Conservation (phyloP, 1,139 yeast species). For the Candida sanyaensis region DNA sequence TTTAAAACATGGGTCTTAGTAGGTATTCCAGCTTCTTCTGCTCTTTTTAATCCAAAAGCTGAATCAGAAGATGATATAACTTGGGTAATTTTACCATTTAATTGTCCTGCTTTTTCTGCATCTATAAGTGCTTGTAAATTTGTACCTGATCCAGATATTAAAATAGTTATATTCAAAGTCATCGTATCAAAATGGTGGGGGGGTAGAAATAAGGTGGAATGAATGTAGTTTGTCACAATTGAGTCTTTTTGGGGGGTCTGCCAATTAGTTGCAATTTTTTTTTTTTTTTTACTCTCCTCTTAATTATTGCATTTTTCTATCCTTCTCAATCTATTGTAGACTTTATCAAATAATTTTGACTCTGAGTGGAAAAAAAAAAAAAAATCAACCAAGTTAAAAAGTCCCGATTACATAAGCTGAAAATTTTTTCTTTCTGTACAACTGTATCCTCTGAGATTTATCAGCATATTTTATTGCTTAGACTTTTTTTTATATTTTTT, state of each 20-base stretch:
- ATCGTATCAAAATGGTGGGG: slow-evolving; percentile 4
- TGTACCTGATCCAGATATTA: slow-evolving; percentile 94
- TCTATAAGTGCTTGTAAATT: slow-evolving; percentile 92
- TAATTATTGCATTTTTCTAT: neutral
- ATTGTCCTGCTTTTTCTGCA: slow-evolving; percentile 49
- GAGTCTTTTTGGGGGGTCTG: neutral
- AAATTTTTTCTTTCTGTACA: neutral
- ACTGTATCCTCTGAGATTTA: neutral
- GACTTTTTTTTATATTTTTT: neutral
- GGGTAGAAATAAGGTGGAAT: neutral
- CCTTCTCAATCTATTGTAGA: neutral
- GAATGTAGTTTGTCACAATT: neutral
- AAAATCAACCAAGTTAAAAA: too few species aligned
- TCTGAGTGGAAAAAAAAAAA: neutral
- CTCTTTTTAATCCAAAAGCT: slow-evolving; percentile 86
- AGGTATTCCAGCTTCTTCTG: slow-evolving; percentile 65
- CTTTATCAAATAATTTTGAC: neutral
- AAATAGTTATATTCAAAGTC: slow-evolving; percentile 56
- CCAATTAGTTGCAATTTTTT: neutral
- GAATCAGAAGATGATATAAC: slow-evolving; percentile 82
- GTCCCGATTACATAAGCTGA: neutral
- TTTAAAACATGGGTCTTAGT: slow-evolving; percentile 72
- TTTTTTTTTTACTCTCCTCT: neutral
- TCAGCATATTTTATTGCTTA: neutral
- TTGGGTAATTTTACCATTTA: slow-evolving; percentile 58